Evolutionary conservation across 106 monocot genomes (phyloP).

Genomic region (Dioscorea dumetorum): DNA sequence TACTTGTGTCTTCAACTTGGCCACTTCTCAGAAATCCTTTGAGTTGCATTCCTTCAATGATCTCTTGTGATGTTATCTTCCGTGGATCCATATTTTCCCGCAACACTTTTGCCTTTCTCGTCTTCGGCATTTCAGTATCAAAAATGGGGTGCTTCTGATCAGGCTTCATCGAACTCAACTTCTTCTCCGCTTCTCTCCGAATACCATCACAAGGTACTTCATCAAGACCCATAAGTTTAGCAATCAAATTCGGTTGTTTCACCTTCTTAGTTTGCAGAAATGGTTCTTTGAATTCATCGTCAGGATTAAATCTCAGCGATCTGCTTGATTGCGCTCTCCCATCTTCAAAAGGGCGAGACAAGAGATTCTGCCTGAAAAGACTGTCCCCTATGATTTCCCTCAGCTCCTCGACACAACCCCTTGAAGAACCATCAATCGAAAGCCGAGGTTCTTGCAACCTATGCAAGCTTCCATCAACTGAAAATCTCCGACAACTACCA

Average conservation of each 20-base stretch:
- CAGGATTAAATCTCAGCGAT: slow-evolving; percentile 10
- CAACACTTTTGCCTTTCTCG: slow-evolving; percentile 11
- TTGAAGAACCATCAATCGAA: slow-evolving; percentile 19
- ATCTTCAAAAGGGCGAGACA: slow-evolving; percentile 10
- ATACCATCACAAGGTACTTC: slow-evolving; percentile 14
- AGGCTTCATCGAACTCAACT: slow-evolving; percentile 1
- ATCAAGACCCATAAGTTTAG: slow-evolving; percentile 74
- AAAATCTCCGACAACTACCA: slow-evolving; percentile 8
- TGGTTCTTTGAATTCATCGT: neutral
- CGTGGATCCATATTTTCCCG: slow-evolving; percentile 7
- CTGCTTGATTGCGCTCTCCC: slow-evolving; percentile 19
- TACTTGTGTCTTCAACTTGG: slow-evolving; percentile 6
- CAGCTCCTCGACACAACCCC: slow-evolving; percentile 25
- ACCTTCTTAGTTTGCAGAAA: too few species aligned
- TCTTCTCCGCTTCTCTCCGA: slow-evolving; percentile 6
- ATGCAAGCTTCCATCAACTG: too few species aligned
- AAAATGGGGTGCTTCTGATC: slow-evolving; percentile 1
- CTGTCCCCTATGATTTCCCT: slow-evolving; percentile 44
- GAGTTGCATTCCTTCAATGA: slow-evolving; percentile 36
- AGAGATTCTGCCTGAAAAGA: slow-evolving; percentile 16
- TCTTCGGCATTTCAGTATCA: slow-evolving; percentile 31
- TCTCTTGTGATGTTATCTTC: slow-evolving; percentile 24
- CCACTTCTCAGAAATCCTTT: slow-evolving; percentile 34
- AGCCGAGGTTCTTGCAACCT: slow-evolving; percentile 11
- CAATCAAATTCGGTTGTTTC: slow-evolving; percentile 31